Evolutionary conservation across 371 early-diverging fungal genomes (phyloP).

Genomic region (Apophysomyces trapeziformis): DNA sequence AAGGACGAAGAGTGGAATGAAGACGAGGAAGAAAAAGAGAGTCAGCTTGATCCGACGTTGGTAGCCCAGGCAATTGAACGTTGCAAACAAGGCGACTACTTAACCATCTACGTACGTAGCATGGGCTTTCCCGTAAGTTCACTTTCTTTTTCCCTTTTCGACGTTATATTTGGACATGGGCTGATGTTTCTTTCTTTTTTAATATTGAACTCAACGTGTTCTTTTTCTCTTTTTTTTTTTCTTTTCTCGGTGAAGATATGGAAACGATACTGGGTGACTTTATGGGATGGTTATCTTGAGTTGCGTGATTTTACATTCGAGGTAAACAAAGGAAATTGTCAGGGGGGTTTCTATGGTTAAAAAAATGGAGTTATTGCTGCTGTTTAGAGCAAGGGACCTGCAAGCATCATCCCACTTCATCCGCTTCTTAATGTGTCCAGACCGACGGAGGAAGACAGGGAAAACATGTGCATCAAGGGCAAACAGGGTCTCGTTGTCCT

Average conservation of each 20-base stretch:
- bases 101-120: constrained; percentile 40
- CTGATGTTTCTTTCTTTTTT: background rate
- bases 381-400: constrained; percentile 14
- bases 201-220: background rate
- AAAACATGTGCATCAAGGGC: constrained; percentile 20
- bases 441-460: constrained; percentile 24
- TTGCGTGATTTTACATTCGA: constrained; percentile 28
- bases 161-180: background rate
- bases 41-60: constrained; percentile 2
- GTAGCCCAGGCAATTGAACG: constrained; percentile 13
- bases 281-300: constrained; percentile 19
- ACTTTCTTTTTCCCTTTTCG: background rate
- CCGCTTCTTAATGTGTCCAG: constrained; percentile 17
- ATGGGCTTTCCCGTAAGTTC: constrained; percentile 34
- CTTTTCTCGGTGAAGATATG: constrained; percentile 18
- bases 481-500: constrained; percentile 25
- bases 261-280: constrained; percentile 30
- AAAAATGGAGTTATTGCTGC: background rate
- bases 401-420: constrained; percentile 17
- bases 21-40: constrained; percentile 1
- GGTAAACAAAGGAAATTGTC: background rate
- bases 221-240: background rate
- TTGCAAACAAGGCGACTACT: constrained; percentile 34
- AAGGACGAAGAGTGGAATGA: constrained; percentile 4
- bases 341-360: background rate